phyloP scores from a whole-genome alignment of 345 rosid genomes.

The Ricinus communis region DNA sequence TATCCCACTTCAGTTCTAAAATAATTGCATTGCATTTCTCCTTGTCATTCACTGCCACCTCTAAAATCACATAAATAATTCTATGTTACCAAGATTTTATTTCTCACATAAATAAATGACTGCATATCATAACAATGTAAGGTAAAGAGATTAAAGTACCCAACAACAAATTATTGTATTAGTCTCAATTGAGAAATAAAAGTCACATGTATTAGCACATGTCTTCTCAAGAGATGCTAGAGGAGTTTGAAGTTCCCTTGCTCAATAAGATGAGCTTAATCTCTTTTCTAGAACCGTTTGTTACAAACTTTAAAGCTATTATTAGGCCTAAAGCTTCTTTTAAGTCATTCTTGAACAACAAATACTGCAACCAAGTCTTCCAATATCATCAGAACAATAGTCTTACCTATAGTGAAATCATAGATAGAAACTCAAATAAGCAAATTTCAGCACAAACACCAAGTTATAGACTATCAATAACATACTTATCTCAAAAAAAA shows the following conservation, averaged over 20 bases:
- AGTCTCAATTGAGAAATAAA: too few relatives aligned
- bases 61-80: slow-evolving; percentile 35
- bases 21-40: slow-evolving; percentile 41
- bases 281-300: slow-evolving; percentile 68
- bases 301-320: slow-evolving; percentile 71
- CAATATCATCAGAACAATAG: too few relatives aligned
- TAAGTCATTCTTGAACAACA: too few relatives aligned
- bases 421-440: too few relatives aligned
- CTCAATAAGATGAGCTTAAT: slow-evolving; percentile 54
- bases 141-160: background rate
- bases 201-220: slow-evolving; percentile 52
- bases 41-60: slow-evolving; percentile 56
- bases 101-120: background rate
- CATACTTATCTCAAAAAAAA: too few relatives aligned
- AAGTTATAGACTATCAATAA: too few relatives aligned
- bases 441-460: too few relatives aligned
- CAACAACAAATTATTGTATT: background rate
- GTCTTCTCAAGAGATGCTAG: slow-evolving; percentile 58
- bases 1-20: slow-evolving; percentile 45
- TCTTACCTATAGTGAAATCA: too few relatives aligned
- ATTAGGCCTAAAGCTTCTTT: too few relatives aligned
- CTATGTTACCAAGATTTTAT: background rate
- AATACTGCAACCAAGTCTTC: too few relatives aligned
- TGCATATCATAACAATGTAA: background rate
- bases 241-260: slow-evolving; percentile 53